Percentiles rank a stretch among this genome's conserved stretches.
Evolutionary conservation across 164 flowering plant genomes (phyloP).

Genomic region (Paratinospora sagittata): DNA sequence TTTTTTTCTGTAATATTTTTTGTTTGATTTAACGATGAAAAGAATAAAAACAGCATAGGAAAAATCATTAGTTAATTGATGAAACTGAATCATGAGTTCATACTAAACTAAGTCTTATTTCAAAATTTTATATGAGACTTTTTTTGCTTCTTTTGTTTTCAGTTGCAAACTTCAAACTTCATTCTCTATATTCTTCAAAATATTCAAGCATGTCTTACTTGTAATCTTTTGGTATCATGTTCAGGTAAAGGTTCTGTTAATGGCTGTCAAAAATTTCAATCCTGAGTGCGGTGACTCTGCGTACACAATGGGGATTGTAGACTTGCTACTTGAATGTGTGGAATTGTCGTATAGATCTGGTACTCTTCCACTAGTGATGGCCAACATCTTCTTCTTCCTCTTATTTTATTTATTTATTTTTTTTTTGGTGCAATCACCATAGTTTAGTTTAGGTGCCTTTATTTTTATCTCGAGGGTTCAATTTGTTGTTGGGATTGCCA

Average conservation of each 20-base stretch:
- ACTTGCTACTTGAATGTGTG: conserved; percentile 92
- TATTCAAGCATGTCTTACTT: conserved; percentile 1
- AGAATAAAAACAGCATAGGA: no score
- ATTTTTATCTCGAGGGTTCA: neutral
- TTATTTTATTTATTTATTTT: neutral
- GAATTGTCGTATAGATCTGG: conserved; percentile 91
- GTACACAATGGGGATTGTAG: conserved; percentile 94
- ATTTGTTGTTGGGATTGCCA: conserved; percentile 6
- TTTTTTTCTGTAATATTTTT: no score
- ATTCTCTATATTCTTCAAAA: neutral
- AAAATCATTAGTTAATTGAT: no score
- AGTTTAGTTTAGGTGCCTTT: no score
- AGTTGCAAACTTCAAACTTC: neutral
- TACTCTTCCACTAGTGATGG: conserved; percentile 20
- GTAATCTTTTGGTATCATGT: conserved; percentile 15
- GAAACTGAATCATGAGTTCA: no score
- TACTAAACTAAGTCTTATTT: no score
- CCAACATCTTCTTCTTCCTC: neutral
- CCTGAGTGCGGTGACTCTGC: conserved; percentile 86
- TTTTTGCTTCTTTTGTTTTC: no score
- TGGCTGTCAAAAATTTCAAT: conserved; percentile 89
- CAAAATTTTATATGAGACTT: no score
- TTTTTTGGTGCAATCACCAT: neutral
- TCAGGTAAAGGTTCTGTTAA: conserved; percentile 88
- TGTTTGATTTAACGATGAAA: no score